phyloP scores from a whole-genome alignment of 2,329 filamentous ascomycete genomes.

The Harringtonia lauricola region DNA sequence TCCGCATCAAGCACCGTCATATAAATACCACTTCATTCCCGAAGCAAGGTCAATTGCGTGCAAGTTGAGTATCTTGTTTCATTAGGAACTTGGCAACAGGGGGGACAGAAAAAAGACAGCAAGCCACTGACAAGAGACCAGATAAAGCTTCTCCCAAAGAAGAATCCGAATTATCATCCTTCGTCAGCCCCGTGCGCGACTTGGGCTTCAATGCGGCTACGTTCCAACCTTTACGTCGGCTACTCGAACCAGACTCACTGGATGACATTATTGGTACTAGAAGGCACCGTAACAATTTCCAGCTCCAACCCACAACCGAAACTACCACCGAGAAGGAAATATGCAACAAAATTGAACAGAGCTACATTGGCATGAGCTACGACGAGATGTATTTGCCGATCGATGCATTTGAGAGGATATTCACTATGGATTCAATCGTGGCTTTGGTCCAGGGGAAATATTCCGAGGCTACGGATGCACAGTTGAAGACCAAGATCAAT shows the following conservation, averaged over 20 bases:
- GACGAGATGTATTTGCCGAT: neutral
- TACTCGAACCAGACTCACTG: neutral
- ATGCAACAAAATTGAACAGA: neutral
- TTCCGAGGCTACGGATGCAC: neutral
- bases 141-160: neutral
- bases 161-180: neutral
- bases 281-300: neutral
- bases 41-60: no score
- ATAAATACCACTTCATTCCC: no score
- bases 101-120: no score
- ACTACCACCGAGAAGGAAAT: neutral
- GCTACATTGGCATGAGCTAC: neutral
- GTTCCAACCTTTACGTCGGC: neutral
- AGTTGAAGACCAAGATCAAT: neutral
- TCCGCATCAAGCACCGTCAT: no score
- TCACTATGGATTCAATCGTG: neutral
- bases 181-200: neutral
- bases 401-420: neutral
- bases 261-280: neutral
- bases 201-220: neutral
- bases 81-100: no score
- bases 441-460: neutral
- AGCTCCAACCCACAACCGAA: neutral
- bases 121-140: no score
- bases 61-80: no score